Conservation (phyloP, 2,329 filamentous ascomycete genomes). For the Pseudocercospora vitis region DNA sequence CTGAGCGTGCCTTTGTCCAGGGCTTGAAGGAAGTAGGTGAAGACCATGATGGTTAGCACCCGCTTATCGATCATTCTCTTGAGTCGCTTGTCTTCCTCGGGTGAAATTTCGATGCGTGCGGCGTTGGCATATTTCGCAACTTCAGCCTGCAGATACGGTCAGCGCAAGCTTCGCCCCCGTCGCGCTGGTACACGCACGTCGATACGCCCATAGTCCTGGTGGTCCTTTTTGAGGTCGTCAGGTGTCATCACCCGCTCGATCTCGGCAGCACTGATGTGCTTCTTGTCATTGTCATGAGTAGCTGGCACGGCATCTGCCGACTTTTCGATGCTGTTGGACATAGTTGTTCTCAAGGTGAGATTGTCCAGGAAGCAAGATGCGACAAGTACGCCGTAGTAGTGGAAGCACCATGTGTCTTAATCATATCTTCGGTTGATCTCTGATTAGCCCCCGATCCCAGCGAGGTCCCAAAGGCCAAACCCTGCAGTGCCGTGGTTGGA, state of each 20-base stretch:
- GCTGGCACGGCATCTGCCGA: slow-evolving; percentile 9
- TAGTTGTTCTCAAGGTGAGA: background rate
- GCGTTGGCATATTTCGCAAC: slow-evolving; percentile 67
- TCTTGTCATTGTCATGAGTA: slow-evolving; percentile 5
- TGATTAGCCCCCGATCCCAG: background rate
- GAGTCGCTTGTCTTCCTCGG: slow-evolving; percentile 61
- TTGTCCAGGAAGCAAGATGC: background rate
- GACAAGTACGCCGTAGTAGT: background rate
- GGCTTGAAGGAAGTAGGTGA: slow-evolving; percentile 71
- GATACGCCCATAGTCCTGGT: slow-evolving; percentile 59
- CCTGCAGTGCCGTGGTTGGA: slow-evolving; percentile 16
- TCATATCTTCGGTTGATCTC: slow-evolving; percentile 17
- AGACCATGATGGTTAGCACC: slow-evolving; percentile 68
- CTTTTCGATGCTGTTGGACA: slow-evolving; percentile 15
- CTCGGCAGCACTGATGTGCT: slow-evolving; percentile 33
- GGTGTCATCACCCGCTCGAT: slow-evolving; percentile 53
- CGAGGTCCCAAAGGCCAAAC: background rate
- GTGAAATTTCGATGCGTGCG: slow-evolving; percentile 56
- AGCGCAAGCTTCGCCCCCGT: background rate
- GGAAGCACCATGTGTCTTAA: slow-evolving; percentile 14
- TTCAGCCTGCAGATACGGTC: slow-evolving; percentile 50
- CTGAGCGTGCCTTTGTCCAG: slow-evolving; percentile 68
- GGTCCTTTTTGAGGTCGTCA: slow-evolving; percentile 50
- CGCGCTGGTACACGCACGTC: slow-evolving; percentile 44
- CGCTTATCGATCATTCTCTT: slow-evolving; percentile 66